Conservation (phyloP, 176 grass and related monocot species). For the Rhynchospora breviuscula region DNA sequence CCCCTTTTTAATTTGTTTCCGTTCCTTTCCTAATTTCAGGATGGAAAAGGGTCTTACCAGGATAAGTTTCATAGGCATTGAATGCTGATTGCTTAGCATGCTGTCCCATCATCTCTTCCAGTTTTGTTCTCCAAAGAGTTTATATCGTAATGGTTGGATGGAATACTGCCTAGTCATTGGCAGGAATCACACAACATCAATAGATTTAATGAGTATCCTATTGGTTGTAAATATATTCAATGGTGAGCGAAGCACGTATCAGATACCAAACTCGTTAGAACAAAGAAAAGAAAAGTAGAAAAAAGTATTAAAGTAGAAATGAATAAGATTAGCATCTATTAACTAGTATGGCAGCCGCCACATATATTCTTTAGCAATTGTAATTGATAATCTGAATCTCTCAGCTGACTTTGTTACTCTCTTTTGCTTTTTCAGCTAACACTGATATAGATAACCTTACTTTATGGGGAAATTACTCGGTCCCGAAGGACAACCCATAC, state of each 20-base stretch:
- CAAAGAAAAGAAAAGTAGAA: neutral
- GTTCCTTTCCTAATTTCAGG: neutral
- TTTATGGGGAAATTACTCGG: conserved; percentile 65
- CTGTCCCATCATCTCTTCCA: neutral
- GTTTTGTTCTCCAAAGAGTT: neutral
- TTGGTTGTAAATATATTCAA: neutral
- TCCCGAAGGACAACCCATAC: conserved; percentile 73
- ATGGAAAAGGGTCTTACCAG: neutral
- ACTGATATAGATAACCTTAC: conserved; percentile 36
- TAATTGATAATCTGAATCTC: neutral
- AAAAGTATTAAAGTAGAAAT: neutral
- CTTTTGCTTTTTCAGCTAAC: neutral
- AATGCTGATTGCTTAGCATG: no score
- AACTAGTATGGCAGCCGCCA: neutral
- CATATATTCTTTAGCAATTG: neutral
- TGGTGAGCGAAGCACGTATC: neutral
- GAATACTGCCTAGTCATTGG: neutral
- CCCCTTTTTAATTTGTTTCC: no score
- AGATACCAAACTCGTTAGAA: neutral
- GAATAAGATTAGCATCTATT: neutral
- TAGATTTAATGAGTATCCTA: neutral
- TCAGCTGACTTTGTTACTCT: neutral
- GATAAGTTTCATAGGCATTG: neutral
- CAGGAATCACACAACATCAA: neutral
- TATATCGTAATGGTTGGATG: neutral